Conservation (phyloP, 495 filamentous ascomycete species). For the Entonaema liquescens region DNA sequence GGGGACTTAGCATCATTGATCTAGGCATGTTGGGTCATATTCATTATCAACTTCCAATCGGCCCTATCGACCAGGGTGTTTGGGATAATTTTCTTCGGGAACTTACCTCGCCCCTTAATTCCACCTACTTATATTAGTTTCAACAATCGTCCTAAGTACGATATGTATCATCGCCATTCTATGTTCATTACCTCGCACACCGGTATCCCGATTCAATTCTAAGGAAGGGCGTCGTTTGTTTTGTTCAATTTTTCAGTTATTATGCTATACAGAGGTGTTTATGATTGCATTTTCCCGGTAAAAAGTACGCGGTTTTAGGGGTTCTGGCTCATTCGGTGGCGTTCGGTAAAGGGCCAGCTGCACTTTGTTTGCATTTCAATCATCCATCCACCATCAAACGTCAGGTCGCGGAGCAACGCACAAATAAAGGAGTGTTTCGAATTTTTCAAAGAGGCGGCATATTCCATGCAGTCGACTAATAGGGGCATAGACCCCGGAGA, state of each 20-base stretch:
- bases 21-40: neutral
- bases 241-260: neutral
- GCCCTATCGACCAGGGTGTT: neutral
- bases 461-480: slow-evolving; percentile 19
- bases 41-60: neutral
- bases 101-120: neutral
- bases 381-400: slow-evolving; percentile 18
- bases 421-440: neutral
- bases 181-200: neutral
- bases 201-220: slow-evolving; percentile 15
- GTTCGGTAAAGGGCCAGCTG: slow-evolving; percentile 21
- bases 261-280: slow-evolving; percentile 22
- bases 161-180: neutral
- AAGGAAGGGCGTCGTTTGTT: neutral
- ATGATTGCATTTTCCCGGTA: slow-evolving; percentile 36
- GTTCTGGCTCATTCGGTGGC: slow-evolving; percentile 21
- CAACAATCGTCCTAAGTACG: neutral
- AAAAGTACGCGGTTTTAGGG: slow-evolving; percentile 21
- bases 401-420: slow-evolving; percentile 11
- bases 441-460: slow-evolving; percentile 4
- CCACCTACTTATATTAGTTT: neutral
- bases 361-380: slow-evolving; percentile 17
- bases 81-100: neutral
- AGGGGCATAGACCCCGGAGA: slow-evolving; percentile 7
- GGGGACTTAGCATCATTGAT: neutral